phyloP scores from a whole-genome alignment of 495 filamentous ascomycete species.

The Lepraria neglecta region DNA sequence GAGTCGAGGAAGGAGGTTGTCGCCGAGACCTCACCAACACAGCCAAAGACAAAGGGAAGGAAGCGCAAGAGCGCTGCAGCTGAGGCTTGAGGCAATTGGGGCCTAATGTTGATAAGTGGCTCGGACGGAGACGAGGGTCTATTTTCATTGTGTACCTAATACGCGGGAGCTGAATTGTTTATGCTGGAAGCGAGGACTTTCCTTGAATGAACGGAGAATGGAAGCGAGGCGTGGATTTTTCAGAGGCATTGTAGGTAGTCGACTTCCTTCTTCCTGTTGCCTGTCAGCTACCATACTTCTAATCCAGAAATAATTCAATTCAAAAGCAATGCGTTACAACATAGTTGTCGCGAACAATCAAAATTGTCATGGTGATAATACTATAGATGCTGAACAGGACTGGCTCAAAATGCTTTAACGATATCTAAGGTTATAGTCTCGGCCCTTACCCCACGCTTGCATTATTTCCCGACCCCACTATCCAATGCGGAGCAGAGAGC shows the following conservation, averaged over 20 bases:
- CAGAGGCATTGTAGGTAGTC: background rate
- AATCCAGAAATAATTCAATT: background rate
- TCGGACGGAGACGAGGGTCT: background rate
- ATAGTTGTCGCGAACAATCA: background rate
- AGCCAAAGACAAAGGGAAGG: constrained; percentile 50
- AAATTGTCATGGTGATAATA: background rate
- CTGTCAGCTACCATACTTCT: background rate
- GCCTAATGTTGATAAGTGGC: background rate
- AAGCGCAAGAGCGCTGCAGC: constrained; percentile 59
- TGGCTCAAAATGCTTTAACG: too few relatives aligned
- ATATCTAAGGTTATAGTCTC: too few relatives aligned
- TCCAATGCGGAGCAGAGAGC: background rate
- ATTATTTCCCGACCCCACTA: background rate
- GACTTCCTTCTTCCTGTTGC: background rate
- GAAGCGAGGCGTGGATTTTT: constrained; percentile 1
- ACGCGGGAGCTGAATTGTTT: background rate
- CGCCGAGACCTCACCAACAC: constrained; percentile 43
- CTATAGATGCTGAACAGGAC: too few relatives aligned
- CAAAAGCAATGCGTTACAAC: background rate
- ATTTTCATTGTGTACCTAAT: constrained; percentile 1
- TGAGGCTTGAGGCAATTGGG: constrained; percentile 19
- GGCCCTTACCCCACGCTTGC: background rate
- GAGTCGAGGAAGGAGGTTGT: constrained; percentile 39
- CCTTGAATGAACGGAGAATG: background rate
- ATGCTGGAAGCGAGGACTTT: background rate